Conservation (phyloP, 2,329 filamentous ascomycete species). For the Aspergillus tanneri region DNA sequence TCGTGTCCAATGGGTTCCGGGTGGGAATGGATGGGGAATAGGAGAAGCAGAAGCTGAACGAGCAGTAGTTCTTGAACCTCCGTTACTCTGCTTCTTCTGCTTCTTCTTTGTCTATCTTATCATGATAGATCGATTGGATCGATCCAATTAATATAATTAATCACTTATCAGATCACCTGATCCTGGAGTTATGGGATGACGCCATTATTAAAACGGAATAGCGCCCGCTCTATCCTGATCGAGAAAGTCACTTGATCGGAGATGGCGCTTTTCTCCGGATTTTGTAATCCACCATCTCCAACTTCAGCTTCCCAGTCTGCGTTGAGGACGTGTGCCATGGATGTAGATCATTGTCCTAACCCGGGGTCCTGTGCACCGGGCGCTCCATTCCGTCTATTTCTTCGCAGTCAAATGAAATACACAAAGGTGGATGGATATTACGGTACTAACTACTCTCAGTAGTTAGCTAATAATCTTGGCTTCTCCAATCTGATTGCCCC, state of each 20-base stretch:
- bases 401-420: background rate
- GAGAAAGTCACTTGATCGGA: slow-evolving; percentile 1
- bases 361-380: too few species aligned
- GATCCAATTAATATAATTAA: too few species aligned
- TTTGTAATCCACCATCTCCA: background rate
- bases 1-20: slow-evolving; percentile 7
- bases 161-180: slow-evolving; percentile 1
- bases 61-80: background rate
- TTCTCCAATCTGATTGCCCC: background rate
- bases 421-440: background rate
- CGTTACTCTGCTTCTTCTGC: background rate
- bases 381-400: background rate
- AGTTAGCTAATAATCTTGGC: background rate
- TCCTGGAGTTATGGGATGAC: background rate
- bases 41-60: background rate
- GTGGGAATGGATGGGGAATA: background rate
- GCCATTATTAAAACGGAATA: background rate
- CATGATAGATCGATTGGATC: background rate
- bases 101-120: background rate
- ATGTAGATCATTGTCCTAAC: too few species aligned
- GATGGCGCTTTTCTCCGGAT: background rate
- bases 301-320: background rate
- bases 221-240: background rate
- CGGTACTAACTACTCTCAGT: too few species aligned
- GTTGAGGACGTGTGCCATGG: too few species aligned